Evolutionary conservation across 345 rosid genomes (phyloP), one percentile per base, ranked within the genome.

Genomic region (Sonneratia alba): DNA sequence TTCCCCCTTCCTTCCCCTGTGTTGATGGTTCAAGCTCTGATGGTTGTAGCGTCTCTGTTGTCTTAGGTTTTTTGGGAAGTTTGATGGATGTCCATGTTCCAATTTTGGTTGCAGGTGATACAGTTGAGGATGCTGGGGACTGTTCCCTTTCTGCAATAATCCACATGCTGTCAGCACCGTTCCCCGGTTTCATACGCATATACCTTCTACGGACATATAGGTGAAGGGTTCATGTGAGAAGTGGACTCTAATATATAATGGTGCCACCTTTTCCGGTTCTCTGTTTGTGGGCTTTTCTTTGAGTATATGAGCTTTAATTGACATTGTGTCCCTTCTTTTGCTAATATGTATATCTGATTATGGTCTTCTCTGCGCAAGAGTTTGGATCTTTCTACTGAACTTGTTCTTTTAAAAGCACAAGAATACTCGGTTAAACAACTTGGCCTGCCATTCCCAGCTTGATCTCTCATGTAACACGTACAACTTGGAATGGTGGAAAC

Each of bases 41-140:
- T 47, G 61, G 47, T 18, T 49, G 32, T 69, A 18, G 24, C 61
- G 48, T n/a, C 37, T n/a, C 43, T 45, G 3, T 47, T 36, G 2
- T 51, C 9, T 3, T 22, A 9, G 12, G 19, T 16, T 43, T 34
- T 53, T 51, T 36, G 21, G 32, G 32, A 57, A 11, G 13, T 4
- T 21, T 57, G 18, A 27, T 13, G 37, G 18, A 27, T 13, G 37
- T 13, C 16, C 6, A 5, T 62, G 37, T 62, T 11, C 9, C 27
- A 8, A 34, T 62, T 14, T 82, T 27, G 87, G 87, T 22, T 87
- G 90, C 66, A 84, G 81, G 74, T 81, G 89, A 48, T 38, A 86
- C 81, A 48, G 66, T 62, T 27, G 38, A 62, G 66, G 66, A 12
- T 62, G 66, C 12, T 62, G 66, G 10, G 10, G 37, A 14, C 66